Conservation (phyloP, 2,329 filamentous ascomycete genomes). For the Colletotrichum sp. region DNA sequence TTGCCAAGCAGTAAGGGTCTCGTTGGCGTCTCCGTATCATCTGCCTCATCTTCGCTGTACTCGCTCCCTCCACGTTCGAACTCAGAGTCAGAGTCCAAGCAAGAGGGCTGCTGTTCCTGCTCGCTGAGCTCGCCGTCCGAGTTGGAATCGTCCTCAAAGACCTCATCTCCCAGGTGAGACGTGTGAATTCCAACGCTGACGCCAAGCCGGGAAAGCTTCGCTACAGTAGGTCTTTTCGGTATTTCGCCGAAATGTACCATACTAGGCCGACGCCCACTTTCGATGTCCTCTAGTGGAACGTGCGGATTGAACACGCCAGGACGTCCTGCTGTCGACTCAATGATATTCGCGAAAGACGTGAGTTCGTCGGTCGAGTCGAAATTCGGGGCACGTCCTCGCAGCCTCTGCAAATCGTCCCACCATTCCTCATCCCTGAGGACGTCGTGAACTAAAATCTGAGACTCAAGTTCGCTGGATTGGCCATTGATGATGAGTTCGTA, state of each 20-base stretch:
- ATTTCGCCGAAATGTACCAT: conserved; percentile 67
- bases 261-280: conserved; percentile 45
- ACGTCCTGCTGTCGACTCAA: conserved; percentile 47
- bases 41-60: conserved; percentile 29
- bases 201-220: conserved; percentile 59
- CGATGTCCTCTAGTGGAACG: conserved; percentile 27
- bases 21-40: conserved; percentile 19
- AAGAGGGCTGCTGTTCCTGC: conserved; percentile 34
- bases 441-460: conserved; percentile 66
- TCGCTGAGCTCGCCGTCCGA: conserved; percentile 44
- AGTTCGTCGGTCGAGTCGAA: conserved; percentile 49
- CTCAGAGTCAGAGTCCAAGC: conserved; percentile 37
- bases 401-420: conserved; percentile 77
- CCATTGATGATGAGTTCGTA: conserved; percentile 85
- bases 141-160: conserved; percentile 50
- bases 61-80: conserved; percentile 36
- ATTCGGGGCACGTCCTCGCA: conserved; percentile 46
- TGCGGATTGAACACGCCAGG: conserved; percentile 51
- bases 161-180: conserved; percentile 69
- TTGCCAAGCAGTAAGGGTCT: conserved; percentile 21
- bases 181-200: conserved; percentile 78
- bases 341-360: conserved; percentile 46
- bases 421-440: conserved; percentile 76
- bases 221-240: conserved; percentile 63
- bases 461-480: conserved; percentile 42